Conservation (phyloP, 106 monocot species). For the Dioscorea dumetorum region DNA sequence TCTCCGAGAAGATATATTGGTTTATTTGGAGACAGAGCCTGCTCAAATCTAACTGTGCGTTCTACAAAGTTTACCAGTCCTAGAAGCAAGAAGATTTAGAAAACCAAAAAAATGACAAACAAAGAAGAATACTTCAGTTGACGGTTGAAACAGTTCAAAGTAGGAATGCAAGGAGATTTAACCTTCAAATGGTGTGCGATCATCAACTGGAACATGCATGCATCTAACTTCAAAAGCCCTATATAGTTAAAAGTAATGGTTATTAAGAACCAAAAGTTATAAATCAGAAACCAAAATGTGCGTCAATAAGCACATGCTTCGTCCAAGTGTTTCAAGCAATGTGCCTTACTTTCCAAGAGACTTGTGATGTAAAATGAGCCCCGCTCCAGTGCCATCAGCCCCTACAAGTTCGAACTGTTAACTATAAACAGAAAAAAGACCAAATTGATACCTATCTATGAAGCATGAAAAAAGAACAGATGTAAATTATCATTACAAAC, state of each 20-base stretch:
- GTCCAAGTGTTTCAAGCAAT: no score
- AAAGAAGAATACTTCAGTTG: background rate
- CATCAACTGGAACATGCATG: conserved; percentile 71
- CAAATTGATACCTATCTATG: no score
- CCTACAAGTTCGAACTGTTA: conserved; percentile 24
- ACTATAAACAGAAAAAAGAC: no score
- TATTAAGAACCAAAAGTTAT: background rate
- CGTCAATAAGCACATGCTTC: no score
- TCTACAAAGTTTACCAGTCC: conserved; percentile 70
- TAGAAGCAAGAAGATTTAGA: conserved; percentile 3
- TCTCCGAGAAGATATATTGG: conserved; percentile 91
- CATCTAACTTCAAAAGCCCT: conserved; percentile 88
- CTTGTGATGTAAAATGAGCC: conserved; percentile 77
- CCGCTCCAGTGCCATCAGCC: conserved; percentile 62
- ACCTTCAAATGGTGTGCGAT: conserved; percentile 91
- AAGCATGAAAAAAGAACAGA: no score
- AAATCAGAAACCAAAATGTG: no score
- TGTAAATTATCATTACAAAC: no score
- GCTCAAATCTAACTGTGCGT: conserved; percentile 48
- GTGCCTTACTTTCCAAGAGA: conserved; percentile 70
- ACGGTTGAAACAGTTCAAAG: background rate
- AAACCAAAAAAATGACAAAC: background rate
- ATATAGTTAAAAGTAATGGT: background rate
- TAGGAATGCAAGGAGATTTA: background rate
- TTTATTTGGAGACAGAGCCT: conserved; percentile 39